These are phyloP conservation scores for Chaetothyriales sp. DNA, from an alignment of 2,329 filamentous ascomycete genomes.

Conservation along the genomic window DNA sequence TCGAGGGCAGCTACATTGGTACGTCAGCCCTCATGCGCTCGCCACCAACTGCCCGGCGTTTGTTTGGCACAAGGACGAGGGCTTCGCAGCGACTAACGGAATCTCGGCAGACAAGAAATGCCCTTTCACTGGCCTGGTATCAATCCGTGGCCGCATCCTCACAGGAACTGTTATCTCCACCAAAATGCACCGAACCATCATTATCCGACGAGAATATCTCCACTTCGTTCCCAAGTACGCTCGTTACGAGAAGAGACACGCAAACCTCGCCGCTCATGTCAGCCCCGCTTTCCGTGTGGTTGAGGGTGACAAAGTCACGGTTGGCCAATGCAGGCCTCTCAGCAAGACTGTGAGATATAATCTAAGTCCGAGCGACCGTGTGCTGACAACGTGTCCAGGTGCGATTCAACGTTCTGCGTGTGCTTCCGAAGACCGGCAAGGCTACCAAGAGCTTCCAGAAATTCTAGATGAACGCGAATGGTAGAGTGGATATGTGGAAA, in stretches of 20 bases:
- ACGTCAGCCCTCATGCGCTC: conserved; percentile 35
- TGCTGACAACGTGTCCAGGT: conserved; percentile 44
- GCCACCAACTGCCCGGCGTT: not conserved
- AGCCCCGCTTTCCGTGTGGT: conserved; percentile 99
- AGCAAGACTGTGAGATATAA: conserved; percentile 85
- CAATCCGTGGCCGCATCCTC: conserved; percentile 99
- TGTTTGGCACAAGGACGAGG: not conserved
- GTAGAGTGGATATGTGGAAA: conserved; percentile 11
- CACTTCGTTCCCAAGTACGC: conserved; percentile 99
- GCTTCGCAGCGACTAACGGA: conserved; percentile 15
- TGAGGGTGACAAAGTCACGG: conserved; percentile 97
- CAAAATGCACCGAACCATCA: conserved; percentile 99
- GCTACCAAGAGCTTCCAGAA: conserved; percentile 95
- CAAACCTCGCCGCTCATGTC: conserved; percentile 98
- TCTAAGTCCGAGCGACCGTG: not conserved
- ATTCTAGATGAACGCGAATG: conserved; percentile 56
- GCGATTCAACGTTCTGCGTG: conserved; percentile 98
- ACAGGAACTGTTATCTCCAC: conserved; percentile 98
- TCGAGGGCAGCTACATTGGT: conserved; percentile 99
- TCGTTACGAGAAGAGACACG: conserved; percentile 99
- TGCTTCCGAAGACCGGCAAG: conserved; percentile 95
- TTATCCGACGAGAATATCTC: conserved; percentile 99
- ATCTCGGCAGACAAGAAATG: conserved; percentile 88
- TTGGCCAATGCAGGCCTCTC: conserved; percentile 97
- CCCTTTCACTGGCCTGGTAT: conserved; percentile 98